Conservation (phyloP, 495 filamentous ascomycete genomes). For the Podospora fimiseda region DNA sequence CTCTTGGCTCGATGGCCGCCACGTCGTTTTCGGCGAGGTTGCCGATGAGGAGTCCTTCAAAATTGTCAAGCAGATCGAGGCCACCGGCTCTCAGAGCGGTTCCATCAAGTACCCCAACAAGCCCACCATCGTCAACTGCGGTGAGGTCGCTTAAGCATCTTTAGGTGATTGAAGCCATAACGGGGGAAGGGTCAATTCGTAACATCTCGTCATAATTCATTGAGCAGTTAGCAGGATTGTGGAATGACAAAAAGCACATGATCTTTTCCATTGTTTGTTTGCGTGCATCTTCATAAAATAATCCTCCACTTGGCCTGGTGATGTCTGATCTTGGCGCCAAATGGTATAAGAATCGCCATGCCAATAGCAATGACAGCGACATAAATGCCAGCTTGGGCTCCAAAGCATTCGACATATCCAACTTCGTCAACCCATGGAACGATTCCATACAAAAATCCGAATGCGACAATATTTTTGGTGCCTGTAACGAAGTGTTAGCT, state of each 20-base stretch:
- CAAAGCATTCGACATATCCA: conserved; percentile 46
- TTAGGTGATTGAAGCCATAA: background rate
- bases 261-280: background rate
- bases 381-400: conserved; percentile 46
- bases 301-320: conserved; percentile 26
- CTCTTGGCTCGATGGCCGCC: conserved; percentile 68
- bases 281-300: conserved; percentile 18
- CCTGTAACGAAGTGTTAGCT: too few relatives aligned
- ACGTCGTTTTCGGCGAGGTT: conserved; percentile 79
- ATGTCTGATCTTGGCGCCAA: conserved; percentile 26
- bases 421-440: conserved; percentile 43
- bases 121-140: conserved; percentile 60
- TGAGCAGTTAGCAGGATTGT: background rate
- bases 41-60: conserved; percentile 55
- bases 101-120: conserved; percentile 55
- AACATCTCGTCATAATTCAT: too few relatives aligned
- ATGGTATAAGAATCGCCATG: conserved; percentile 25
- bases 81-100: conserved; percentile 56
- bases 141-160: conserved; percentile 36
- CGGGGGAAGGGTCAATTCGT: background rate
- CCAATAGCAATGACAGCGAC: conserved; percentile 24
- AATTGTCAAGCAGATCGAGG: conserved; percentile 69
- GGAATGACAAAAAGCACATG: background rate
- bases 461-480: conserved; percentile 28
- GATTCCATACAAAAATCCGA: conserved; percentile 28